Evolutionary conservation across 352 stramenopile genomes (phyloP), one percentile per base, ranked within the genome.

Genomic region (Globisporangium canariense): DNA sequence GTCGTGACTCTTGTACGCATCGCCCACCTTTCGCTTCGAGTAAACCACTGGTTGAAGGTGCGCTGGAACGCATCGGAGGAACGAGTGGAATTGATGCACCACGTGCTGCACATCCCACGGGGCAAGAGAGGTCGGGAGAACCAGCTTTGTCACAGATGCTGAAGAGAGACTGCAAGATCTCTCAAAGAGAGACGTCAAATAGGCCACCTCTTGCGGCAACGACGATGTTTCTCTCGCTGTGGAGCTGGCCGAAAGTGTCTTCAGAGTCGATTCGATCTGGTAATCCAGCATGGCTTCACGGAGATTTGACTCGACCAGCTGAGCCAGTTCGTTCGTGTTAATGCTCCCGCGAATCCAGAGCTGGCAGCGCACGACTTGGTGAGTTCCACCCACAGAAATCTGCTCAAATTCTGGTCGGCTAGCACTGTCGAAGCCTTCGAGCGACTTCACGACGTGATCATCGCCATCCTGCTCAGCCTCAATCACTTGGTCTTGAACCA

Each of bases 251-350:
- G 52, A 22, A 1, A 70, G 36, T n/a, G 46, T 16, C 60, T 81
- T 74, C 53, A 93, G 66, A 2, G 65, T 81, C 7, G 66, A 60
- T 65, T 96, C 86, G 16, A 94, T 91, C n/a, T 79, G 72, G 58
- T 87, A 93, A 52, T 96, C 88, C 36, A 80, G 85, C 45, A 96
- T 49, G 8, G 86, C 77, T 77, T 96, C 84, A 22, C 91, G 78
- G 18, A 96, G 20, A 47, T 88, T 87, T 13, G 74, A 69, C 56
- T 91, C 77, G n/a, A 93, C 71, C 18, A 91, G 68, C 3, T 86
- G 65, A 45, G 62, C 74, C 7, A 96, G 57, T n/a, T 89, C 78
- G 14, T 36, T 30, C 22, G 67, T 63, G 69, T 83, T 73, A 20
- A 96, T 81, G 20, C 75, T 79, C 4, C 88, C 88, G 14, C 88